A percentile compares a stretch with the other conserved stretches of the same genome.
phyloP scores from a whole-genome alignment of 2,329 filamentous ascomycete genomes.

The Chaetothyriales sp. region DNA sequence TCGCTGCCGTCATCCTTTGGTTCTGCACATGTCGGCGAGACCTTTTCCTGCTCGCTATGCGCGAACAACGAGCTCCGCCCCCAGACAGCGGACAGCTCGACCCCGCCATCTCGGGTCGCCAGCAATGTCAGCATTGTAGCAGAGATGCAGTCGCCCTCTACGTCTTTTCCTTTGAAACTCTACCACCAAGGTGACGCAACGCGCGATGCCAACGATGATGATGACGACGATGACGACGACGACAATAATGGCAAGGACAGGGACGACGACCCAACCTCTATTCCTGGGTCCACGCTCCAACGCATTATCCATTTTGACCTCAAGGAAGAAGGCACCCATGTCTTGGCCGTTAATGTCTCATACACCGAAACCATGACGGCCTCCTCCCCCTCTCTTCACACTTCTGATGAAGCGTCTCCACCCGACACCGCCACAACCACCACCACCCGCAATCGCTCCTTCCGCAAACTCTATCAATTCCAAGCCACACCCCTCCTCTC shows the following conservation, averaged over 20 bases:
- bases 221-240: conserved; percentile 4
- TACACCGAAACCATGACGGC: conserved; percentile 72
- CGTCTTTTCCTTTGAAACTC: conserved; percentile 52
- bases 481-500: conserved; percentile 80
- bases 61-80: conserved; percentile 69
- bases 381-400: conserved; percentile 33
- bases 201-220: conserved; percentile 5
- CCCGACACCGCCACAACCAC: conserved; percentile 49
- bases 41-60: conserved; percentile 85
- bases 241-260: conserved; percentile 1
- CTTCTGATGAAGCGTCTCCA: conserved; percentile 64
- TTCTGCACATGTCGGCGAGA: conserved; percentile 88
- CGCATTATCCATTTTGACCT: conserved; percentile 73
- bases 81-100: conserved; percentile 18
- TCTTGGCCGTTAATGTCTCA: conserved; percentile 81
- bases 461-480: conserved; percentile 93
- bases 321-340: conserved; percentile 87
- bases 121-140: conserved; percentile 65
- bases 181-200: conserved; percentile 16
- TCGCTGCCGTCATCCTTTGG: conserved; percentile 85
- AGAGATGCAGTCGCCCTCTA: conserved; percentile 87
- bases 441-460: conserved; percentile 60
- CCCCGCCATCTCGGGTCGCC: background rate
- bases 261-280: conserved; percentile 8
- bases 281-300: conserved; percentile 57